Percentiles rank a stretch among this genome's conserved stretches.
Conservation (phyloP, 768 basidiomycete species). For the Termitomyces sp. region DNA sequence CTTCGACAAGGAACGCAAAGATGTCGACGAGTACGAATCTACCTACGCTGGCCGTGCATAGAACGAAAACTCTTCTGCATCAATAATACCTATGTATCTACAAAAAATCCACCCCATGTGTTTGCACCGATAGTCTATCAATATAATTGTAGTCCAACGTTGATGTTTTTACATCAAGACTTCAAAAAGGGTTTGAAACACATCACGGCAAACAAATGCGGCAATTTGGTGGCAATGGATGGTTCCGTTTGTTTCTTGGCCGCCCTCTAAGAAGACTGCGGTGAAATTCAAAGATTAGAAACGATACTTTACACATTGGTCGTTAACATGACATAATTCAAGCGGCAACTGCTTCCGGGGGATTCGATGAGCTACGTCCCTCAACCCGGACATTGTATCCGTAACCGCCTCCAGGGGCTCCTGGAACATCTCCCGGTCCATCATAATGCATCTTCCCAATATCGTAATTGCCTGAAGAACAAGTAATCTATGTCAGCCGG, state of each 20-base stretch:
- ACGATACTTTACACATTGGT: constrained; percentile 11
- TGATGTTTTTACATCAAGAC: background rate
- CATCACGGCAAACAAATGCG: background rate
- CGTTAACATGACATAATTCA: constrained; percentile 1
- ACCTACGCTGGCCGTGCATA: constrained; percentile 7
- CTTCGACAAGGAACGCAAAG: constrained; percentile 37
- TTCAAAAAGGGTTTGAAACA: too few species aligned
- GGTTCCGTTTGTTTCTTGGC: background rate
- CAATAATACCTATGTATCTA: background rate
- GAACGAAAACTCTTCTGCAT: background rate
- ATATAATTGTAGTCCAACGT: background rate
- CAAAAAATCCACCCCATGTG: background rate
- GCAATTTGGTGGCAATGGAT: background rate
- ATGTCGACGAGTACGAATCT: constrained; percentile 39
- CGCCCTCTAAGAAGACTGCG: background rate
- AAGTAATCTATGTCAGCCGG: constrained; percentile 2
- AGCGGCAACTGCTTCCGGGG: constrained; percentile 26
- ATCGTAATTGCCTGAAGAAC: constrained; percentile 79
- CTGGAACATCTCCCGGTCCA: constrained; percentile 65
- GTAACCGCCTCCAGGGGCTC: constrained; percentile 62
- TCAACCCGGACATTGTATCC: constrained; percentile 72
- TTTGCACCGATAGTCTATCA: too few species aligned
- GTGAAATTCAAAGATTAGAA: background rate
- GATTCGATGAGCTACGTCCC: constrained; percentile 48
- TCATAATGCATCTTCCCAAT: constrained; percentile 89